Percentiles rank a stretch among this genome's conserved stretches.
These are phyloP conservation scores for Mycena citricolor DNA, from an alignment of 1,284 basidiomycete species.

Conservation along the genomic window DNA sequence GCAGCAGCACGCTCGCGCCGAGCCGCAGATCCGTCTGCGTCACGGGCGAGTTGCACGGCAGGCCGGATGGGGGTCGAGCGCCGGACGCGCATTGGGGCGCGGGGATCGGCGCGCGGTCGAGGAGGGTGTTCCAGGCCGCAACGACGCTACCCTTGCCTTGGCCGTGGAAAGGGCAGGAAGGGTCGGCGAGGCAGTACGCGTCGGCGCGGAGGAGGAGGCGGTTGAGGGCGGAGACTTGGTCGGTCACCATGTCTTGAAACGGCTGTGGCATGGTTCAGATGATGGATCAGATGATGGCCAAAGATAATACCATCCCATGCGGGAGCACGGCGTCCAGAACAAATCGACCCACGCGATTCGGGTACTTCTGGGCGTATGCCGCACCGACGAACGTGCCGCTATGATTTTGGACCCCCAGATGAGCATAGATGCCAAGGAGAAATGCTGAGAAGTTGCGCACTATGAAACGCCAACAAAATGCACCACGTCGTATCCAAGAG, in stretches of 20 bases:
- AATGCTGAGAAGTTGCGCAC: conserved; percentile 19
- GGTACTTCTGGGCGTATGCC: conserved; percentile 16
- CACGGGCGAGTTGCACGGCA: conserved; percentile 13
- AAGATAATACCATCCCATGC: conserved; percentile 18
- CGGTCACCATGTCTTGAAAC: conserved; percentile 14
- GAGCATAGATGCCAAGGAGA: neutral
- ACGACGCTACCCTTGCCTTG: conserved; percentile 21
- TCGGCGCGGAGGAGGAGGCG: conserved; percentile 21
- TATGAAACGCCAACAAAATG: conserved; percentile 20
- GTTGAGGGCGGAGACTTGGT: conserved; percentile 19
- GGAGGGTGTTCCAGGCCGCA: conserved; percentile 14
- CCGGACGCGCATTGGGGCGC: conserved; percentile 10
- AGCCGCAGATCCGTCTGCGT: conserved; percentile 14
- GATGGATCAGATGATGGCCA: neutral
- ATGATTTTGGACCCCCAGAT: neutral
- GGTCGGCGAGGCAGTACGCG: conserved; percentile 19
- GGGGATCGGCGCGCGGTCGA: conserved; percentile 11
- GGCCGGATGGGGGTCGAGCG: too few species aligned
- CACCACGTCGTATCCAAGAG: conserved; percentile 21
- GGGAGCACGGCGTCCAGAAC: conserved; percentile 21
- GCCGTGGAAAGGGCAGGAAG: conserved; percentile 21
- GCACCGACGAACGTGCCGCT: conserved; percentile 21
- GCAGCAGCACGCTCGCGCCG: conserved; percentile 5
- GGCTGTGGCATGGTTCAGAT: conserved; percentile 10
- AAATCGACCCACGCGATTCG: conserved; percentile 18